Conservation (phyloP, 2,329 filamentous ascomycete genomes). For the Furcasterigmium sp. region DNA sequence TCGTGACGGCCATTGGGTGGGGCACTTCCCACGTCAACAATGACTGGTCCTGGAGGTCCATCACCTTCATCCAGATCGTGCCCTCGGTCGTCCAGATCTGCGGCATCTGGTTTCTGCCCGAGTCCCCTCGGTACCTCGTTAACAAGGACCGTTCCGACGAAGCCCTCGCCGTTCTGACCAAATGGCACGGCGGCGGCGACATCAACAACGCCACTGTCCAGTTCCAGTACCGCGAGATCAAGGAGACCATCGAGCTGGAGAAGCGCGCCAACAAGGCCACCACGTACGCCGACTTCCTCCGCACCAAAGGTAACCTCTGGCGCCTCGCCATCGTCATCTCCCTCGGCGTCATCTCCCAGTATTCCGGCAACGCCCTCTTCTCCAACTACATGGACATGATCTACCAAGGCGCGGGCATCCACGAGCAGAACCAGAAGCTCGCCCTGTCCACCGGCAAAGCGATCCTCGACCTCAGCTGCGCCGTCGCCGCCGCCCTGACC, state of each 20-base stretch:
- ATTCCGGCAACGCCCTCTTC: constrained; percentile 62
- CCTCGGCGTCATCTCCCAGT: constrained; percentile 62
- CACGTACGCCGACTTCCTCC: constrained; percentile 56
- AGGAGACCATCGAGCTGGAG: constrained; percentile 56
- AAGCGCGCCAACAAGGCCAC: constrained; percentile 40
- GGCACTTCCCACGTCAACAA: constrained; percentile 52
- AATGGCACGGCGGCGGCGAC: constrained; percentile 60
- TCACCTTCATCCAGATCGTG: constrained; percentile 58
- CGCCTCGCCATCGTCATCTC: constrained; percentile 57
- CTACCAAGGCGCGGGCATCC: constrained; percentile 58
- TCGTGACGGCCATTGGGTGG: constrained; percentile 59
- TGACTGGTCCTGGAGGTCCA: constrained; percentile 64
- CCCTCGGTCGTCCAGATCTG: constrained; percentile 57
- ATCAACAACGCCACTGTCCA: constrained; percentile 54
- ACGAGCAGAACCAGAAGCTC: constrained; percentile 48
- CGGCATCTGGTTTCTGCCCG: constrained; percentile 65
- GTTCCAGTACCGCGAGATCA: constrained; percentile 63
- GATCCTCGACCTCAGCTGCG: constrained; percentile 52
- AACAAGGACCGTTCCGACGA: constrained; percentile 58
- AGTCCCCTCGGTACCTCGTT: constrained; percentile 62
- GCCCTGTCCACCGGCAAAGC: constrained; percentile 52
- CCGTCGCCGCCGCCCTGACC: constrained; percentile 44
- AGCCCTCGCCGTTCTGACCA: constrained; percentile 54
- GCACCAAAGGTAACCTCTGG: constrained; percentile 60
- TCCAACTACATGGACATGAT: constrained; percentile 62